A percentile compares a stretch with the other conserved stretches of the same genome.
phyloP scores from a whole-genome alignment of 2,329 filamentous ascomycete genomes.

The Colletotrichum viniferum region DNA sequence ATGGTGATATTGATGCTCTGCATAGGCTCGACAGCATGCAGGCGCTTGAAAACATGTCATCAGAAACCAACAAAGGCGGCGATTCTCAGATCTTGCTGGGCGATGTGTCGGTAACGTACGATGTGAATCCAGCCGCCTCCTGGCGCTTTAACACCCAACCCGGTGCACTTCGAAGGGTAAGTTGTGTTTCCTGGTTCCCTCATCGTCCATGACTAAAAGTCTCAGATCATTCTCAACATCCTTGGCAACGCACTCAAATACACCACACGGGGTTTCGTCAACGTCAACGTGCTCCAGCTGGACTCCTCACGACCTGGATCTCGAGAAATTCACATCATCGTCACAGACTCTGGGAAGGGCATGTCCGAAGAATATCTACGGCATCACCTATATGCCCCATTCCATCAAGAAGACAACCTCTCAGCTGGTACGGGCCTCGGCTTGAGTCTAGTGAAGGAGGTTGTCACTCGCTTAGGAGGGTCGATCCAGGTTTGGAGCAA shows the following conservation, averaged over 20 bases:
- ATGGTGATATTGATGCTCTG: conserved; percentile 2
- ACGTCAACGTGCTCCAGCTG: conserved; percentile 30
- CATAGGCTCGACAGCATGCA: conserved; percentile 21
- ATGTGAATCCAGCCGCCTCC: conserved; percentile 48
- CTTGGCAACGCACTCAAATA: conserved; percentile 69
- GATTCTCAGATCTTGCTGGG: conserved; percentile 4
- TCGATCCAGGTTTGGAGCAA: conserved; percentile 60
- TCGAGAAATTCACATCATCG: conserved; percentile 41
- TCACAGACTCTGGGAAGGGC: conserved; percentile 69
- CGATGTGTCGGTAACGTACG: conserved; percentile 49
- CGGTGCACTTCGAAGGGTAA: conserved; percentile 40
- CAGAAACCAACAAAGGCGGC: neutral
- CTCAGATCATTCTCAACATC: conserved; percentile 64
- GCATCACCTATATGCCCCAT: conserved; percentile 65
- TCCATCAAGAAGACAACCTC: conserved; percentile 66
- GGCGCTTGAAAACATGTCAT: conserved; percentile 18
- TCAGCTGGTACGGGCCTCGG: conserved; percentile 68
- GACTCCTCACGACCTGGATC: neutral
- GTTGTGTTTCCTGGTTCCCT: too few relatives aligned
- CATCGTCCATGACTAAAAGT: too few relatives aligned
- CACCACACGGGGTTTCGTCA: conserved; percentile 42
- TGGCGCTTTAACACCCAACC: conserved; percentile 62
- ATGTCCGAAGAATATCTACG: conserved; percentile 68
- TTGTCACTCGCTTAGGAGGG: conserved; percentile 63
- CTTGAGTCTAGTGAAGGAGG: conserved; percentile 65